Conservation (phyloP, 148 eudicot species). For the Pharnaceum exiguum region DNA sequence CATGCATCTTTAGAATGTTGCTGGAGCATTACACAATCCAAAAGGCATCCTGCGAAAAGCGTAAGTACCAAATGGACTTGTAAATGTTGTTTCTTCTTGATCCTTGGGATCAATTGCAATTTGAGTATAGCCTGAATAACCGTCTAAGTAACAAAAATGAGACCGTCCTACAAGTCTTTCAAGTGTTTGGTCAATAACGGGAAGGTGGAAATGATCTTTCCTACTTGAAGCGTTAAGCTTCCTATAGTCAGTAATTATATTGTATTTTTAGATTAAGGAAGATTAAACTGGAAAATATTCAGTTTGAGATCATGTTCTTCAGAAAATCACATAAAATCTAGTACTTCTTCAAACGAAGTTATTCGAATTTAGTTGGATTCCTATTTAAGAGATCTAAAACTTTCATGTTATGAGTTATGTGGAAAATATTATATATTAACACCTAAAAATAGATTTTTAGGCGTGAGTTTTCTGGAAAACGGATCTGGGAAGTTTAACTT, state of each 20-base stretch:
- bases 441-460: too few relatives aligned
- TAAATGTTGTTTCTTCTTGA: not conserved
- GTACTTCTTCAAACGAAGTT: too few relatives aligned
- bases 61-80: not conserved
- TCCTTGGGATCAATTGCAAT: not conserved
- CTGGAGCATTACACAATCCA: not conserved
- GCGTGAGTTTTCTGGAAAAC: too few relatives aligned
- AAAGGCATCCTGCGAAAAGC: not conserved
- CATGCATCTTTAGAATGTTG: not conserved
- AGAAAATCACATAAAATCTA: too few relatives aligned
- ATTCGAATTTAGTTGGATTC: too few relatives aligned
- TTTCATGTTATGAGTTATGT: too few relatives aligned
- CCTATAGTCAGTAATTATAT: conserved; percentile 8
- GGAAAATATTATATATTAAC: too few relatives aligned
- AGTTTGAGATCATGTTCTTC: too few relatives aligned
- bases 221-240: not conserved
- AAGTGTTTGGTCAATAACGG: conserved; percentile 7
- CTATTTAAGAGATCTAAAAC: too few relatives aligned
- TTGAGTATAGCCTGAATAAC: not conserved
- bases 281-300: not conserved
- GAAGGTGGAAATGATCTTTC: not conserved
- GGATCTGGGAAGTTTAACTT: too few relatives aligned
- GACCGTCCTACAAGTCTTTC: conserved; percentile 5
- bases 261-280: not conserved
- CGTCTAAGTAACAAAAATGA: conserved; percentile 1